These are phyloP conservation scores for Prinsepia uniflora DNA, from an alignment of 306 rosid species.

Conservation along the genomic window DNA sequence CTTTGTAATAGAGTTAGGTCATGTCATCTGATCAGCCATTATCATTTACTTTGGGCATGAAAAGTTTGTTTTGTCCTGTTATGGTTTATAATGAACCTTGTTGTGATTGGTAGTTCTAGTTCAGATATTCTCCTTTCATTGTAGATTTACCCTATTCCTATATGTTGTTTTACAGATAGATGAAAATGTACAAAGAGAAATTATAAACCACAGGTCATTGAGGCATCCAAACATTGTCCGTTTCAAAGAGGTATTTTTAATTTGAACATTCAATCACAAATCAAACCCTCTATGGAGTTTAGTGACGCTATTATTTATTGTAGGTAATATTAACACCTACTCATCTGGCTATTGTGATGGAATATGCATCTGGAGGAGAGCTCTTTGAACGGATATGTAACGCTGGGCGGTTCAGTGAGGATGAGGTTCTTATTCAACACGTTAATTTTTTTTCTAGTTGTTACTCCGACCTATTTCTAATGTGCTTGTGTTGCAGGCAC, in stretches of 20 bases:
- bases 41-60: not conserved
- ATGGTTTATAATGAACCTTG: not conserved
- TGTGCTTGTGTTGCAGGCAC: constrained; percentile 56
- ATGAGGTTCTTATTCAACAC: constrained; percentile 54
- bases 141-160: constrained; percentile 17
- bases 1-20: not conserved
- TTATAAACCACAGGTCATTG: constrained; percentile 88
- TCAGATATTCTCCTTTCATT: not conserved
- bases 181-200: constrained; percentile 95
- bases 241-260: constrained; percentile 74
- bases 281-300: constrained; percentile 11
- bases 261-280: constrained; percentile 8
- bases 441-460: constrained; percentile 17
- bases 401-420: constrained; percentile 97
- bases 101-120: not conserved
- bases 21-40: not conserved
- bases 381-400: constrained; percentile 95
- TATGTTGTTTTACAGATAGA: constrained; percentile 64
- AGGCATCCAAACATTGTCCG: constrained; percentile 95
- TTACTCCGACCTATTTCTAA: constrained; percentile 23
- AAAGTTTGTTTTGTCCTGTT: constrained; percentile 2
- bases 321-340: constrained; percentile 86
- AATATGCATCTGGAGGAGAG: constrained; percentile 97
- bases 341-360: constrained; percentile 90
- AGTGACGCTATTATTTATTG: constrained; percentile 23